Conservation (phyloP, 805 yeast genomes). For the Candida anglica region DNA sequence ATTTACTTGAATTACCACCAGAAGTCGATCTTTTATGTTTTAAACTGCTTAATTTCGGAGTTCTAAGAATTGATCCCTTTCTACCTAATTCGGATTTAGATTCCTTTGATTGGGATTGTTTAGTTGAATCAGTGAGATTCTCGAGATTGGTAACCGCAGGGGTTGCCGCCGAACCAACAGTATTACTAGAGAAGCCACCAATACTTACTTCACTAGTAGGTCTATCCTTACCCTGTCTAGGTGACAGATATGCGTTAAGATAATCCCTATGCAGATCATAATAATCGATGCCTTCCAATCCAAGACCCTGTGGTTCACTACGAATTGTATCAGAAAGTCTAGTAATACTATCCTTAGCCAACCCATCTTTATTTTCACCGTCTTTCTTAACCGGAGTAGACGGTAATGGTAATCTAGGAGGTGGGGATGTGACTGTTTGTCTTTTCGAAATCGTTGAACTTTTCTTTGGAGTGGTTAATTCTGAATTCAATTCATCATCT, state of each 20-base stretch:
- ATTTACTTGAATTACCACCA: slow-evolving; percentile 25
- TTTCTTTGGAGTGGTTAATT: slow-evolving; percentile 3
- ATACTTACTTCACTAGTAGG: slow-evolving; percentile 3
- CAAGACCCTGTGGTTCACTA: slow-evolving; percentile 33
- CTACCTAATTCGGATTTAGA: slow-evolving; percentile 12
- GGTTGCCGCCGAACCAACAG: slow-evolving; percentile 11
- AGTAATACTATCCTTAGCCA: not conserved
- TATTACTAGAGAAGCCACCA: slow-evolving; percentile 2
- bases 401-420: slow-evolving; percentile 32
- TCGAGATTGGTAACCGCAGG: slow-evolving; percentile 36
- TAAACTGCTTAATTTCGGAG: slow-evolving; percentile 25
- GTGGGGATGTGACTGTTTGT: slow-evolving; percentile 27
- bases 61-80: slow-evolving; percentile 23
- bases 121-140: slow-evolving; percentile 9
- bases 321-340: slow-evolving; percentile 2
- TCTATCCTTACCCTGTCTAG: not conserved
- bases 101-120: slow-evolving; percentile 4
- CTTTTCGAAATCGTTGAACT: not conserved
- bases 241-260: slow-evolving; percentile 5
- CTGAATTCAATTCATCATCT: slow-evolving; percentile 5
- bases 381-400: slow-evolving; percentile 19
- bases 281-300: slow-evolving; percentile 32
- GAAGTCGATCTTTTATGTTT: slow-evolving; percentile 39
- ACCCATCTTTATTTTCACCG: not conserved
- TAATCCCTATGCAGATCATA: slow-evolving; percentile 8